Conservation (phyloP, 768 basidiomycete genomes). For the Trichaptum fuscoviolaceum region DNA sequence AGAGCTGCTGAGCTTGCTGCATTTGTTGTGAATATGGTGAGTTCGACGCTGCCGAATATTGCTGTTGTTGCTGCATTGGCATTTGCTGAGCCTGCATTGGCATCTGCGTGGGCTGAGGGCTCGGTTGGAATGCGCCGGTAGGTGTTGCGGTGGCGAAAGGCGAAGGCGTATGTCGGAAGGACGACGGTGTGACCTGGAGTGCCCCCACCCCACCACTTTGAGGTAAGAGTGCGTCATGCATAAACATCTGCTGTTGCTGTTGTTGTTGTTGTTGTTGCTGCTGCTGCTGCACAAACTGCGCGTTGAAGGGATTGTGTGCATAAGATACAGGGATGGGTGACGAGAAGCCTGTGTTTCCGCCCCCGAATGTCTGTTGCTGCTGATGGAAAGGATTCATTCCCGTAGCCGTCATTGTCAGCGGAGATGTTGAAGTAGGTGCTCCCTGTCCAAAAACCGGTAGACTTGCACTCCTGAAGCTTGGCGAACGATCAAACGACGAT, state of each 20-base stretch:
- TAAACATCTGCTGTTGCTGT: not conserved
- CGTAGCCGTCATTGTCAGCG: conserved; percentile 3
- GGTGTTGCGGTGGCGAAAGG: not conserved
- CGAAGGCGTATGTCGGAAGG: conserved; percentile 5
- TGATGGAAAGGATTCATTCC: conserved; percentile 26
- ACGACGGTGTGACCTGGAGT: conserved; percentile 2
- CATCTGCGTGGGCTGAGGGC: not conserved
- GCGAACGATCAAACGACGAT: not conserved
- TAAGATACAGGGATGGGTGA: not conserved
- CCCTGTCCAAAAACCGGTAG: not conserved
- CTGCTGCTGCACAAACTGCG: conserved; percentile 3
- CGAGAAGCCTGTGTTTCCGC: not conserved
- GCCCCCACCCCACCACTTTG: not conserved
- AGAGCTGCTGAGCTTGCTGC: conserved; percentile 15
- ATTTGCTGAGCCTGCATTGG: conserved; percentile 7
- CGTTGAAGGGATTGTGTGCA: conserved; percentile 8
- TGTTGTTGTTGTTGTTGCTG: not conserved
- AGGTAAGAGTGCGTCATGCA: not conserved
- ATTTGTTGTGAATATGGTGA: conserved; percentile 9
- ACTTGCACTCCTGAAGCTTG: conserved; percentile 1
- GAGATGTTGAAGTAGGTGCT: not conserved
- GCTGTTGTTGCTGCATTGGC: conserved; percentile 21
- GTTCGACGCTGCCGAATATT: conserved; percentile 19
- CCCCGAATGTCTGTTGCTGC: conserved; percentile 12
- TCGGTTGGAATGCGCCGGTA: not conserved